Evolutionary conservation across 139 green algal genomes (phyloP).

Genomic region (Nannochloris sp.): DNA sequence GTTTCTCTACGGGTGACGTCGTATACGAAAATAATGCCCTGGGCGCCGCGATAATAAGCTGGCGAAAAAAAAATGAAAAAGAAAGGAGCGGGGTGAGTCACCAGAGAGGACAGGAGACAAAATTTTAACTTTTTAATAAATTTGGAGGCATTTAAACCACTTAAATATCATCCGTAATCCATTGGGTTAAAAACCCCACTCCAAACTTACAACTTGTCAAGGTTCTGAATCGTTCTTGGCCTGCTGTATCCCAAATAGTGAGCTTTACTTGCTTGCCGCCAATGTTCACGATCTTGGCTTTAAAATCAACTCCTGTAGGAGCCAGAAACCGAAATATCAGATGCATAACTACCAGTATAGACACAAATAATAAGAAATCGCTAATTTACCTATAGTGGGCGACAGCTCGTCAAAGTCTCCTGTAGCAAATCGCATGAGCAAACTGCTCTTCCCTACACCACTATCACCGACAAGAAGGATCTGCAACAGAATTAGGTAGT

Average conservation of each 20-base stretch:
- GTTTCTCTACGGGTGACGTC: constrained; percentile 86
- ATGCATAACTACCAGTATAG: no score
- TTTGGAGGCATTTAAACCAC: no score
- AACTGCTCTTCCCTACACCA: constrained; percentile 81
- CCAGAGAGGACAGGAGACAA: no score
- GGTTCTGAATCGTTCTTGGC: constrained; percentile 90
- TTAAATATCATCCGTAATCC: not conserved
- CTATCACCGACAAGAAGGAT: constrained; percentile 86
- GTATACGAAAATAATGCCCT: constrained; percentile 84
- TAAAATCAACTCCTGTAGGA: constrained; percentile 94
- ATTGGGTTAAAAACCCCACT: not conserved
- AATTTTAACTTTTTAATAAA: no score
- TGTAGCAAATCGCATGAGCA: constrained; percentile 81
- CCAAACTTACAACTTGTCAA: constrained; percentile 70
- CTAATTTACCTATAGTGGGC: constrained; percentile 66
- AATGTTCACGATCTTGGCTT: constrained; percentile 81
- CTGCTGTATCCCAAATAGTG: constrained; percentile 89
- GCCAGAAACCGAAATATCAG: no score
- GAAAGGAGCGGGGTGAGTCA: no score
- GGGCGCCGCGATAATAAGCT: constrained; percentile 89
- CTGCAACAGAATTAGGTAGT: constrained; percentile 28
- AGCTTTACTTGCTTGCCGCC: constrained; percentile 79
- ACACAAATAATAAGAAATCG: no score
- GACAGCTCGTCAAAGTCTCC: constrained; percentile 75
- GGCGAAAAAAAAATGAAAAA: not conserved